Percentiles rank a stretch among this genome's conserved stretches.
Evolutionary conservation across 306 rosid species (phyloP).

Genomic region (Pachyrhizus erosus): DNA sequence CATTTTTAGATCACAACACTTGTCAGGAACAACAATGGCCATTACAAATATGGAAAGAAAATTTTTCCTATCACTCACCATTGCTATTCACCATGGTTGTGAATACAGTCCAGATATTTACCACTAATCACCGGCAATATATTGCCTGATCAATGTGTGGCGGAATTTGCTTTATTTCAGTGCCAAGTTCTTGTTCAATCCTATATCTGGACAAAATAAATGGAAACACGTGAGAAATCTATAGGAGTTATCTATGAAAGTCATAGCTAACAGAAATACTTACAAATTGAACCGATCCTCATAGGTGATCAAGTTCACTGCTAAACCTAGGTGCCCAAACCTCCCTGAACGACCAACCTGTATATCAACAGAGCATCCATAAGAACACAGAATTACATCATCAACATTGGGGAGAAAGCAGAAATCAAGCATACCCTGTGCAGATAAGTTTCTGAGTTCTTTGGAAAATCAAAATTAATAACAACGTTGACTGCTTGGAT

Average conservation of each 20-base stretch:
- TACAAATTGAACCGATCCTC: constrained; percentile 99
- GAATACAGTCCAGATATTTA: constrained; percentile 44
- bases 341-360: constrained; percentile 99
- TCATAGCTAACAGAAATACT: constrained; percentile 38
- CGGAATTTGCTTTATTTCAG: constrained; percentile 95
- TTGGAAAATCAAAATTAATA: constrained; percentile 96
- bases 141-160: constrained; percentile 99
- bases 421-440: constrained; percentile 78
- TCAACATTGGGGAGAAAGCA: neutral
- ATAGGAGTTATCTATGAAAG: constrained; percentile 10
- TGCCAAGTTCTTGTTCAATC: constrained; percentile 98
- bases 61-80: constrained; percentile 40
- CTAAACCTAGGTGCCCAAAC: constrained; percentile 99
- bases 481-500: constrained; percentile 99
- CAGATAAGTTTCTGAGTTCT: constrained; percentile 94
- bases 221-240: constrained; percentile 22
- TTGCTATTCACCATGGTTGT: constrained; percentile 54
- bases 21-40: constrained; percentile 9
- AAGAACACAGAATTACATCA: constrained; percentile 19
- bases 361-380: constrained; percentile 38
- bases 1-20: neutral
- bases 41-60: constrained; percentile 23
- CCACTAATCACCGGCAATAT: constrained; percentile 78
- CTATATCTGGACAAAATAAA: constrained; percentile 68
- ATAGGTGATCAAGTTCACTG: constrained; percentile 96